A percentile compares a stretch with the other conserved stretches of the same genome.
phyloP scores from a whole-genome alignment of 2,329 filamentous ascomycete species.

The Fusarium metavorans region DNA sequence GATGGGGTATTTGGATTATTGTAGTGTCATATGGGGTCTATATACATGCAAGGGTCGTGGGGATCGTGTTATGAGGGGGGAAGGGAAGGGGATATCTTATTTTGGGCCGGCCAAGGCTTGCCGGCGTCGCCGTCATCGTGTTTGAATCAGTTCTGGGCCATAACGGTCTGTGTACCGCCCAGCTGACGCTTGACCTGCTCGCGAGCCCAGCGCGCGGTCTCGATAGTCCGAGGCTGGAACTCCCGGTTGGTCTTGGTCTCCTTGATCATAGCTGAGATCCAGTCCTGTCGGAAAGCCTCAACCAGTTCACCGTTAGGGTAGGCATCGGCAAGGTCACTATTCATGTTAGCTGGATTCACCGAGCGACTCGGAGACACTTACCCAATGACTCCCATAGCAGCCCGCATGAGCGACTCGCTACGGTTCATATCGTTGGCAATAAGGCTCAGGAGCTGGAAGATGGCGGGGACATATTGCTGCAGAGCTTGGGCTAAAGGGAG shows the following conservation, averaged over 20 bases:
- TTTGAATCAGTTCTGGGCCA: constrained; percentile 60
- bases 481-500: constrained; percentile 71
- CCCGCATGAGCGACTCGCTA: constrained; percentile 90
- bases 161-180: constrained; percentile 63
- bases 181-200: constrained; percentile 97
- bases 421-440: constrained; percentile 87
- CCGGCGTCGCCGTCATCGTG: neutral
- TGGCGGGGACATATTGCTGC: constrained; percentile 82
- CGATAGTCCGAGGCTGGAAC: constrained; percentile 84
- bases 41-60: constrained; percentile 55
- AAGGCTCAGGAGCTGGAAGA: constrained; percentile 87
- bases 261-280: constrained; percentile 90
- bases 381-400: constrained; percentile 98
- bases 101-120: constrained; percentile 14
- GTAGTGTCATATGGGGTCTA: constrained; percentile 53
- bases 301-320: constrained; percentile 92
- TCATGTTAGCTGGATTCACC: constrained; percentile 21
- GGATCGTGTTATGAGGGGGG: constrained; percentile 50
- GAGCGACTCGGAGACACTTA: constrained; percentile 59
- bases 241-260: constrained; percentile 92
- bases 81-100: constrained; percentile 25
- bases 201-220: constrained; percentile 96
- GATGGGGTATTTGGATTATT: constrained; percentile 55
- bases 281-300: constrained; percentile 88
- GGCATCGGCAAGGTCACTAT: constrained; percentile 90